Conservation (phyloP, 768 basidiomycete genomes). For the Lactarius hatsudake region DNA sequence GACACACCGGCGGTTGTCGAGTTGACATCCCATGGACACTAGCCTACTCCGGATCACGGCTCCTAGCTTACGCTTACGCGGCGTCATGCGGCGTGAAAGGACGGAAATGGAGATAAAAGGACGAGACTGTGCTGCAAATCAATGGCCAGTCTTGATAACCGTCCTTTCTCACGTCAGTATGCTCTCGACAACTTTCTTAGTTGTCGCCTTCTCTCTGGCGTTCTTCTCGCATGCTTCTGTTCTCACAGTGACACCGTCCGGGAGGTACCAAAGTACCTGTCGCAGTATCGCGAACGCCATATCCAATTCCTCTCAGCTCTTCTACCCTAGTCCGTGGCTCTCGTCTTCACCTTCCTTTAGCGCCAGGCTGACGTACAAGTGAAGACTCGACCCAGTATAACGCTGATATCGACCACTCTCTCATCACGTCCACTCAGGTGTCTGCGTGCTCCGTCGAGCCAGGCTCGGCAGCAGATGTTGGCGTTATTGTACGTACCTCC, state of each 20-base stretch:
- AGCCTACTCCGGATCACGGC: neutral
- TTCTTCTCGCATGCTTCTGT: neutral
- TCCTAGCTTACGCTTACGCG: neutral
- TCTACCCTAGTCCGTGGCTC: neutral
- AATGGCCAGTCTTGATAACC: neutral
- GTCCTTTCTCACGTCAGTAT: neutral
- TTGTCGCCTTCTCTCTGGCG: neutral
- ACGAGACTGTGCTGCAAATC: neutral
- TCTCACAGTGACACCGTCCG: constrained; percentile 8
- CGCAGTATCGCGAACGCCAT: too few relatives aligned
- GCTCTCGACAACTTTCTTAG: neutral
- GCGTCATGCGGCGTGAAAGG: too few relatives aligned
- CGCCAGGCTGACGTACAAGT: neutral
- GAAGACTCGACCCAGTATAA: neutral
- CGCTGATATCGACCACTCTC: too few relatives aligned
- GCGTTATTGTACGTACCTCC: constrained; percentile 17
- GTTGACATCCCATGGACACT: neutral
- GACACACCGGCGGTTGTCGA: too few relatives aligned
- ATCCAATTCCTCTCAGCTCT: neutral
- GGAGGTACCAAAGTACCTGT: neutral
- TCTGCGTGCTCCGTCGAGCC: constrained; percentile 27
- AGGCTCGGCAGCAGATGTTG: constrained; percentile 24
- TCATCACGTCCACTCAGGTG: too few relatives aligned
- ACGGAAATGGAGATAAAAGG: neutral
- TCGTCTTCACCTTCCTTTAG: neutral